A percentile compares a stretch with the other conserved stretches of the same genome.
These are phyloP conservation scores for Suillus decipiens DNA, from an alignment of 768 basidiomycete species.

Conservation along the genomic window DNA sequence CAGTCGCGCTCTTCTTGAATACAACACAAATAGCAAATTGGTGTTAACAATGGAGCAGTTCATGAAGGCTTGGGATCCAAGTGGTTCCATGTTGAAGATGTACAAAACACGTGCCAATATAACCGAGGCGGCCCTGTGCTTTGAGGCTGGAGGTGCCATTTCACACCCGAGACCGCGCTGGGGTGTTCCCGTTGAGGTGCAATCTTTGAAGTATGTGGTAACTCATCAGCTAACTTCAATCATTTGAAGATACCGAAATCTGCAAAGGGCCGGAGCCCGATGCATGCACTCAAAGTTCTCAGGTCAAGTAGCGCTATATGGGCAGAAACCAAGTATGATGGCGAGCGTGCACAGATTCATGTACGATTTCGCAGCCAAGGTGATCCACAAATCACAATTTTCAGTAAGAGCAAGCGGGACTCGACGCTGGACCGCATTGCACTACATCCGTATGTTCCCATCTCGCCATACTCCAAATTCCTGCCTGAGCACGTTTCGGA, in stretches of 20 bases:
- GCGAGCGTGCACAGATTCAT: constrained; percentile 94
- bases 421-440: constrained; percentile 75
- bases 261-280: constrained; percentile 64
- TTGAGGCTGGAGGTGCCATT: constrained; percentile 36
- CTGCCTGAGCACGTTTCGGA: constrained; percentile 11
- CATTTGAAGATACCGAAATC: constrained; percentile 75
- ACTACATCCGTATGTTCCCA: constrained; percentile 48
- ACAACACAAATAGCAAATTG: constrained; percentile 57
- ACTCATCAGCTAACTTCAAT: neutral
- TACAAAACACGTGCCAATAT: constrained; percentile 60
- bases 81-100: constrained; percentile 49
- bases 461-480: neutral
- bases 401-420: constrained; percentile 85
- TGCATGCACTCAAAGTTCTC: constrained; percentile 51
- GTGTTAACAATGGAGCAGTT: constrained; percentile 62
- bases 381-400: constrained; percentile 63
- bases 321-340: constrained; percentile 95
- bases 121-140: constrained; percentile 52
- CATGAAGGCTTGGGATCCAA: constrained; percentile 73
- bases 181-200: constrained; percentile 65
- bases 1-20: constrained; percentile 50
- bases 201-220: neutral
- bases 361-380: constrained; percentile 48
- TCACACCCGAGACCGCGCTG: constrained; percentile 41
- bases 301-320: constrained; percentile 46